Percentiles rank a stretch among this genome's conserved stretches.
phyloP scores from a whole-genome alignment of 495 filamentous ascomycete species.

The Rostrohypoxylon terebratum region DNA sequence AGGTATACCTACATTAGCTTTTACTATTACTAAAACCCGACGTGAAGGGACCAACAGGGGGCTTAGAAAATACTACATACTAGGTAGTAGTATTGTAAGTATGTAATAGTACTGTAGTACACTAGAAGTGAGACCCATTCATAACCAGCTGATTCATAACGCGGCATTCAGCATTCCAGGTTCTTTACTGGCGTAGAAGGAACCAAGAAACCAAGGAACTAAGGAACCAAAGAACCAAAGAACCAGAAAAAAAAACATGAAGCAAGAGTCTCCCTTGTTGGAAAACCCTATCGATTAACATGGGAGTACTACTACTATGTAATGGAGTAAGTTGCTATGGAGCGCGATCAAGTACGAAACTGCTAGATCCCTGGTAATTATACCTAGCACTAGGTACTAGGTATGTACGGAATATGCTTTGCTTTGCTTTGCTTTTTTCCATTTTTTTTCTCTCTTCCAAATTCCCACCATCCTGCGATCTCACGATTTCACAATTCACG shows the following conservation, averaged over 20 bases:
- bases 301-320: background rate
- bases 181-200: slow-evolving; percentile 6
- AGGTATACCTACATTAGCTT: slow-evolving; percentile 31
- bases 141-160: slow-evolving; percentile 30
- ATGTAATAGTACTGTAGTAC: too few relatives aligned
- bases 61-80: too few relatives aligned
- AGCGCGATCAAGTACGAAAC: too few relatives aligned
- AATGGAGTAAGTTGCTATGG: background rate
- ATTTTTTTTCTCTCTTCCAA: too few relatives aligned
- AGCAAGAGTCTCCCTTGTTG: slow-evolving; percentile 34
- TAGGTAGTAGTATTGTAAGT: too few relatives aligned
- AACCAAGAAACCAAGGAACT: slow-evolving; percentile 7
- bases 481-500: slow-evolving; percentile 3
- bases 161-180: slow-evolving; percentile 19
- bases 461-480: slow-evolving; percentile 25
- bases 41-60: slow-evolving; percentile 37
- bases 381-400: background rate
- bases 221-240: slow-evolving; percentile 11
- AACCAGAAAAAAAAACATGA: slow-evolving; percentile 21
- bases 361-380: too few relatives aligned
- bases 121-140: slow-evolving; percentile 24
- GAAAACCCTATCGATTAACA: slow-evolving; percentile 28
- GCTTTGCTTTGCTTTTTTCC: slow-evolving; percentile 20
- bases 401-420: slow-evolving; percentile 14
- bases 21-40: slow-evolving; percentile 37